Evolutionary conservation across 768 basidiomycete genomes (phyloP).

Genomic region (Pleurotus ostreatus): DNA sequence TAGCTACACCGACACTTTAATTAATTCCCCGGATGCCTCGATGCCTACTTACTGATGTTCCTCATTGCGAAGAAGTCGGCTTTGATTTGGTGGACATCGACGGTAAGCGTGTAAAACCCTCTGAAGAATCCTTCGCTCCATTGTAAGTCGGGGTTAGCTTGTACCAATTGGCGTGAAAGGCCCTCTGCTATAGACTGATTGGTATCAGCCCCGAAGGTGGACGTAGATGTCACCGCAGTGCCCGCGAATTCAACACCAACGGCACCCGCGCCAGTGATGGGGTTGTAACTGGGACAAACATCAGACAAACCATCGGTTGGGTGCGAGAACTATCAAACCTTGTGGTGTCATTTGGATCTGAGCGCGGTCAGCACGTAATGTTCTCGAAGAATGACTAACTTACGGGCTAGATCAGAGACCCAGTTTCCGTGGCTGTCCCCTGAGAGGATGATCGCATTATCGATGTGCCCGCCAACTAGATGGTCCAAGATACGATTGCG

Average conservation of each 20-base stretch:
- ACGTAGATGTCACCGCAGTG: constrained; percentile 51
- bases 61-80: constrained; percentile 55
- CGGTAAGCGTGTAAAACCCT: constrained; percentile 54
- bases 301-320: neutral
- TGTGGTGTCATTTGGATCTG: constrained; percentile 47
- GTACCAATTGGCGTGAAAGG: constrained; percentile 32
- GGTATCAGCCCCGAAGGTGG: constrained; percentile 40
- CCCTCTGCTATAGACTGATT: constrained; percentile 33
- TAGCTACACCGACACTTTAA: neutral
- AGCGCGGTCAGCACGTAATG: neutral
- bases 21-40: too few relatives aligned
- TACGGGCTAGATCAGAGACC: constrained; percentile 55
- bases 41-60: constrained; percentile 34
- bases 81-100: constrained; percentile 39
- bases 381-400: constrained; percentile 15
- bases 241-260: constrained; percentile 62
- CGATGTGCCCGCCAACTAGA: constrained; percentile 43
- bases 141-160: constrained; percentile 45
- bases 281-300: constrained; percentile 35
- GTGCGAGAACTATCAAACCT: constrained; percentile 24
- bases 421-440: constrained; percentile 62
- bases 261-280: constrained; percentile 42
- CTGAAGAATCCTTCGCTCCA: constrained; percentile 59
- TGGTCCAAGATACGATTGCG: constrained; percentile 47
- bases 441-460: constrained; percentile 50